Percentiles rank a stretch among this genome's conserved stretches.
Conservation (phyloP, 1,284 basidiomycete genomes). For the Pulchroboletus neoregius region DNA sequence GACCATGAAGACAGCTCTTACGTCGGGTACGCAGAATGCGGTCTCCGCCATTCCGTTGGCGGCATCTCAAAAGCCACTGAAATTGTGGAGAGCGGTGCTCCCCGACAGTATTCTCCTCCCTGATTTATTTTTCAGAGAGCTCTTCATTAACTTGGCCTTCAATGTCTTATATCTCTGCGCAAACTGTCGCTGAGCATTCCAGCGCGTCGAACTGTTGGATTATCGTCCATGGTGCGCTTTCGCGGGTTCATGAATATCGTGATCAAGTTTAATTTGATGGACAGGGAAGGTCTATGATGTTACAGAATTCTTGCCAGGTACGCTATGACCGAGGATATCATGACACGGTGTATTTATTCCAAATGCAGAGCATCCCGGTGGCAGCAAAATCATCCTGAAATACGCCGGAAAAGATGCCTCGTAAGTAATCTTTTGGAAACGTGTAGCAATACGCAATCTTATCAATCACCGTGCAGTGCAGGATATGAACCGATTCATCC, state of each 20-base stretch:
- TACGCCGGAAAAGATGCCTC: conserved; percentile 78
- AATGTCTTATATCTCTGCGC: conserved; percentile 23
- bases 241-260: not conserved
- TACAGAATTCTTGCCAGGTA: conserved; percentile 62
- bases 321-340: not conserved
- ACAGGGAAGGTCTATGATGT: conserved; percentile 67
- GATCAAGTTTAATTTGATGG: not conserved
- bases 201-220: conserved; percentile 60
- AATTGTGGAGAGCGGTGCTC: not conserved
- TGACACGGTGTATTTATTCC: conserved; percentile 8
- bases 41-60: conserved; percentile 19
- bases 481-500: conserved; percentile 64
- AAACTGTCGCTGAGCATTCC: conserved; percentile 43
- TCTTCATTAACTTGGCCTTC: not conserved
- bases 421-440: conserved; percentile 29
- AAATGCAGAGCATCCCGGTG: conserved; percentile 48
- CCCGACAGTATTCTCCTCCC: not conserved
- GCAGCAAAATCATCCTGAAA: conserved; percentile 58
- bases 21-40: not conserved
- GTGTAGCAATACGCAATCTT: not conserved
- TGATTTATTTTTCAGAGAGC: not conserved
- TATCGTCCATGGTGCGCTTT: conserved; percentile 58
- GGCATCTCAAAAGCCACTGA: conserved; percentile 14
- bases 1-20: not conserved
- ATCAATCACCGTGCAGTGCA: conserved; percentile 33